A percentile compares a stretch with the other conserved stretches of the same genome.
phyloP scores from a whole-genome alignment of 805 yeast genomes.

The Zygotorulaspora danielsina region DNA sequence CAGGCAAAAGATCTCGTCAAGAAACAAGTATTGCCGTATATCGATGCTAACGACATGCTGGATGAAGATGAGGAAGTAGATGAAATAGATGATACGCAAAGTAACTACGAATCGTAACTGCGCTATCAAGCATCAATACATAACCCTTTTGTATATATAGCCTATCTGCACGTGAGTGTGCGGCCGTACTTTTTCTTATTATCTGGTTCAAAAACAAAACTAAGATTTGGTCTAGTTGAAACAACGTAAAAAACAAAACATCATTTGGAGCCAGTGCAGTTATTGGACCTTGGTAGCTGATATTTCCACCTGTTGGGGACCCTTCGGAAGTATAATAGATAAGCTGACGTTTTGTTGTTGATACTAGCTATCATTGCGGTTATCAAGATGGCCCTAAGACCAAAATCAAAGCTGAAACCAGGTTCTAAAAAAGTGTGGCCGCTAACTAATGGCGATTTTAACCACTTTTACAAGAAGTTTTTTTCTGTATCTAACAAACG shows the following conservation, averaged over 20 bases:
- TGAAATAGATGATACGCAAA: slow-evolving; percentile 8
- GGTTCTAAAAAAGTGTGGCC: slow-evolving; percentile 10
- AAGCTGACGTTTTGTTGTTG: slow-evolving; percentile 13
- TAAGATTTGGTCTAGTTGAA: no score
- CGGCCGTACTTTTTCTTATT: no score
- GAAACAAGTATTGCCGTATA: slow-evolving; percentile 24
- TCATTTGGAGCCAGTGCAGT: no score
- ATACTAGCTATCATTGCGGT: slow-evolving; percentile 18
- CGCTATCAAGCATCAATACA: neutral
- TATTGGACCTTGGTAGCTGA: no score
- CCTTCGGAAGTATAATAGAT: no score
- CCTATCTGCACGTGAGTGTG: neutral
- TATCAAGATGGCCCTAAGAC: slow-evolving; percentile 29
- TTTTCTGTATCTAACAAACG: slow-evolving; percentile 3
- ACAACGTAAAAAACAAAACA: no score
- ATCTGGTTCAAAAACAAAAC: no score
- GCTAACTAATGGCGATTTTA: slow-evolving; percentile 1
- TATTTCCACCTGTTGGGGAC: no score
- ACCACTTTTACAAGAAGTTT: slow-evolving; percentile 1
- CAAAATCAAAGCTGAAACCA: slow-evolving; percentile 24
- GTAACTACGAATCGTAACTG: neutral
- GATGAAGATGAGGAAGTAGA: slow-evolving; percentile 23
- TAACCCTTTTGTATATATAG: neutral
- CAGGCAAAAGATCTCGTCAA: slow-evolving; percentile 39
- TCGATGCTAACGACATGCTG: slow-evolving; percentile 28